phyloP scores from a whole-genome alignment of 768 basidiomycete genomes.

The Sistotremastrum suecicum region DNA sequence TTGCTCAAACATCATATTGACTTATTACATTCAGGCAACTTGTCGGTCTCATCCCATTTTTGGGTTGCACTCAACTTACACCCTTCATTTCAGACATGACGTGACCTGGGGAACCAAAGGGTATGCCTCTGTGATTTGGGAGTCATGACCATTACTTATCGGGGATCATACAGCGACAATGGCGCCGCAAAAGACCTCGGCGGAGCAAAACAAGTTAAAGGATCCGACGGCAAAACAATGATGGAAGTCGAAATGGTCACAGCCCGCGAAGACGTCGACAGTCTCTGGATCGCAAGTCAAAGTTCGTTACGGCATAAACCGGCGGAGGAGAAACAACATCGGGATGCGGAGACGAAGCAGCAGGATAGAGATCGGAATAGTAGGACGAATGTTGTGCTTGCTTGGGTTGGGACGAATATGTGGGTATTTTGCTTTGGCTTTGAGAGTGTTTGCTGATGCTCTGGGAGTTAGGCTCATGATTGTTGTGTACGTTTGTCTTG shows the following conservation, averaged over 20 bases:
- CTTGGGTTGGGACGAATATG: slow-evolving; percentile 83
- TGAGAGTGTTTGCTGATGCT: slow-evolving; percentile 4
- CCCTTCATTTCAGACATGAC: too few relatives aligned
- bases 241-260: slow-evolving; percentile 80
- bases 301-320: slow-evolving; percentile 52
- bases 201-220: slow-evolving; percentile 79
- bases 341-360: slow-evolving; percentile 80
- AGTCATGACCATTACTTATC: slow-evolving; percentile 8
- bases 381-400: slow-evolving; percentile 71
- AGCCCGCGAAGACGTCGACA: slow-evolving; percentile 75
- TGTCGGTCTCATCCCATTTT: too few relatives aligned
- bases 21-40: too few relatives aligned
- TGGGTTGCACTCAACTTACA: too few relatives aligned
- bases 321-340: slow-evolving; percentile 65
- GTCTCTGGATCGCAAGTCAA: slow-evolving; percentile 69
- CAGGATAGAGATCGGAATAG: slow-evolving; percentile 76
- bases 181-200: slow-evolving; percentile 80
- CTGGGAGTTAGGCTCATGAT: slow-evolving; percentile 41
- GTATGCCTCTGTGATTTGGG: too few relatives aligned
- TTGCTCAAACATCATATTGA: too few relatives aligned
- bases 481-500: slow-evolving; percentile 19
- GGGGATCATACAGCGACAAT: slow-evolving; percentile 91
- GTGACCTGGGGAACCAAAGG: too few relatives aligned
- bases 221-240: slow-evolving; percentile 71
- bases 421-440: slow-evolving; percentile 19